Percentiles rank a stretch among this genome's conserved stretches.
These are phyloP conservation scores for Plectosphaerella plurivora DNA, from an alignment of 2,329 filamentous ascomycete genomes.

Conservation along the genomic window DNA sequence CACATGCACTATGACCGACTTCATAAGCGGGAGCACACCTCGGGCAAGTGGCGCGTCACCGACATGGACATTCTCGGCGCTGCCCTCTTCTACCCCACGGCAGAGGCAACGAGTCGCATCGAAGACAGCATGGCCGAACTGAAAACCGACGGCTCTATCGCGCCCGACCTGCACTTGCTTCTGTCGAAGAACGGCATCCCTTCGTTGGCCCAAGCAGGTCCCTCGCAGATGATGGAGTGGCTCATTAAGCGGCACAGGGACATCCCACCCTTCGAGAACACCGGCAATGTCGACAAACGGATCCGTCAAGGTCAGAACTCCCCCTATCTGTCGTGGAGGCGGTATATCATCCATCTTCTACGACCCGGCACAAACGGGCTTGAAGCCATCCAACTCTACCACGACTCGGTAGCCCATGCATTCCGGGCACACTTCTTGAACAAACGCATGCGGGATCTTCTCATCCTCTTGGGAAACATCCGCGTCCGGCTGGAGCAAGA, in stretches of 20 bases:
- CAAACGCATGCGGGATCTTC: slow-evolving; percentile 22
- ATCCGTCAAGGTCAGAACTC: no score
- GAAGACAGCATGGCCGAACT: no score
- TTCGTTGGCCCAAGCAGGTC: no score
- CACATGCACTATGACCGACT: no score
- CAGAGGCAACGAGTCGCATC: no score
- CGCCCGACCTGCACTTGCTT: no score
- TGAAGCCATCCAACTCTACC: not conserved
- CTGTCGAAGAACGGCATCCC: no score
- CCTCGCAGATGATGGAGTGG: no score
- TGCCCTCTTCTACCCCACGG: slow-evolving; percentile 20
- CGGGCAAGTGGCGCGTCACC: slow-evolving; percentile 30
- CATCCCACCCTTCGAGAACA: no score
- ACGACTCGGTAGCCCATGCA: slow-evolving; percentile 11
- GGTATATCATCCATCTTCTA: not conserved
- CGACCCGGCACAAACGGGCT: not conserved
- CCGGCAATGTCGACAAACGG: no score
- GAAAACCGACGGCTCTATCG: no score
- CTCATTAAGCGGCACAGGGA: no score
- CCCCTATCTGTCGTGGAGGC: not conserved
- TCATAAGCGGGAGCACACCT: not conserved
- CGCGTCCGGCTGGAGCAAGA: slow-evolving; percentile 22
- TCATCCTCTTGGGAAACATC: slow-evolving; percentile 37
- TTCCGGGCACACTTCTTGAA: slow-evolving; percentile 19
- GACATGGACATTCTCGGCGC: slow-evolving; percentile 37